Conservation (phyloP, 1,284 basidiomycete species). For the Butyriboletus appendiculatus region DNA sequence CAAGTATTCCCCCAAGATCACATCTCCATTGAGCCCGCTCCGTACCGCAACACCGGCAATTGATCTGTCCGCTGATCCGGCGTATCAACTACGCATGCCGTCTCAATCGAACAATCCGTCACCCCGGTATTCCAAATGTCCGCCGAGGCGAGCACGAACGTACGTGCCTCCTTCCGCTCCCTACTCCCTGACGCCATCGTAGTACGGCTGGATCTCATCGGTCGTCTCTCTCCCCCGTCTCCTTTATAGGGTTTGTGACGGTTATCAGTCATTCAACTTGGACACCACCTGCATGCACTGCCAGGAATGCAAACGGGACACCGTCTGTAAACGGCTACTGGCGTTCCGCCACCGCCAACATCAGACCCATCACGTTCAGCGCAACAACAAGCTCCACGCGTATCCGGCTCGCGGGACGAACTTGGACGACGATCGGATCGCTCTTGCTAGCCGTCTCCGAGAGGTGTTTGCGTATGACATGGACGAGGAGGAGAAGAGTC, state of each 20-base stretch:
- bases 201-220: constrained; percentile 4
- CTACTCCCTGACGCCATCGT: neutral
- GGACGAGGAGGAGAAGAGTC: constrained; percentile 30
- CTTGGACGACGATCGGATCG: constrained; percentile 9
- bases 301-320: constrained; percentile 29
- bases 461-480: constrained; percentile 22
- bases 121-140: constrained; percentile 21
- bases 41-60: constrained; percentile 14
- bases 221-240: neutral
- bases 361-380: constrained; percentile 7
- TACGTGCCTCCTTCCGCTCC: constrained; percentile 15
- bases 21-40: constrained; percentile 35
- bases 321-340: constrained; percentile 26
- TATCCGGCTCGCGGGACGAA: neutral
- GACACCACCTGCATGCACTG: constrained; percentile 28
- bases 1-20: constrained; percentile 29
- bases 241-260: constrained; percentile 25
- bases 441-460: constrained; percentile 8
- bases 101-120: constrained; percentile 23
- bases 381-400: neutral
- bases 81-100: constrained; percentile 24
- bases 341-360: constrained; percentile 21
- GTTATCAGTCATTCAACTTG: constrained; percentile 19
- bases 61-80: constrained; percentile 18
- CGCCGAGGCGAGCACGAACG: constrained; percentile 25